A percentile compares a stretch with the other conserved stretches of the same genome.
Conservation (phyloP, 2,329 filamentous ascomycete genomes). For the Monosporascus sp. region DNA sequence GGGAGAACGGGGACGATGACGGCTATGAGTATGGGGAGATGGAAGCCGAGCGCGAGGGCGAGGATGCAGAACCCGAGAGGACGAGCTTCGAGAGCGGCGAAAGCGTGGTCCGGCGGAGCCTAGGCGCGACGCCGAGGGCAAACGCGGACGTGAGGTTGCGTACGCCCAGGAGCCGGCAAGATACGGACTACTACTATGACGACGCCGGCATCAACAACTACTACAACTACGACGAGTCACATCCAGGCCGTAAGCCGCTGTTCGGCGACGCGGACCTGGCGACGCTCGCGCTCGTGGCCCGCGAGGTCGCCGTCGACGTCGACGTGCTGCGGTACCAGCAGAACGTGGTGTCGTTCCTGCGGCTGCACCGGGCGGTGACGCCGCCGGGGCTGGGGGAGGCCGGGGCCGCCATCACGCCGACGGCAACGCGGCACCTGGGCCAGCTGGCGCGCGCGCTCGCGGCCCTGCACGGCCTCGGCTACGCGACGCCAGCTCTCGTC, state of each 20-base stretch:
- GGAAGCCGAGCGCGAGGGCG: constrained; percentile 16
- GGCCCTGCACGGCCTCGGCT: constrained; percentile 73
- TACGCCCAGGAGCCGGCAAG: constrained; percentile 30
- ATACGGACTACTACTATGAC: background rate
- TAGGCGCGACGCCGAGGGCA: constrained; percentile 2
- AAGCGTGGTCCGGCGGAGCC: constrained; percentile 36
- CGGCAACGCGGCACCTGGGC: constrained; percentile 72
- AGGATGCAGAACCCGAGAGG: constrained; percentile 2
- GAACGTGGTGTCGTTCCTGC: constrained; percentile 81
- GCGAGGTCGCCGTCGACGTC: constrained; percentile 59
- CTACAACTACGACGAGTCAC: constrained; percentile 2
- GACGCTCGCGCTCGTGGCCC: constrained; percentile 52
- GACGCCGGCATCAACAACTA: constrained; percentile 2
- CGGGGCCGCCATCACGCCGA: constrained; percentile 66
- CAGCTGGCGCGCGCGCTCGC: constrained; percentile 68
- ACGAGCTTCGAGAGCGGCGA: constrained; percentile 19
- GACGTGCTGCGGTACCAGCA: constrained; percentile 81
- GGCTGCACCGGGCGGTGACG: constrained; percentile 76
- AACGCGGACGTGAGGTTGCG: constrained; percentile 2
- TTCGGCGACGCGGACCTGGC: constrained; percentile 46
- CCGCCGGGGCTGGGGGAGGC: constrained; percentile 70
- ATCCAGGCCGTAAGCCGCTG: background rate
- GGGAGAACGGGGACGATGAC: constrained; percentile 27
- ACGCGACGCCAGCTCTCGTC: constrained; percentile 78
- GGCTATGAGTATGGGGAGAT: constrained; percentile 6